Evolutionary conservation across 768 basidiomycete species (phyloP), one percentile per base, ranked within the genome.

Genomic region (Hericium erinaceus): DNA sequence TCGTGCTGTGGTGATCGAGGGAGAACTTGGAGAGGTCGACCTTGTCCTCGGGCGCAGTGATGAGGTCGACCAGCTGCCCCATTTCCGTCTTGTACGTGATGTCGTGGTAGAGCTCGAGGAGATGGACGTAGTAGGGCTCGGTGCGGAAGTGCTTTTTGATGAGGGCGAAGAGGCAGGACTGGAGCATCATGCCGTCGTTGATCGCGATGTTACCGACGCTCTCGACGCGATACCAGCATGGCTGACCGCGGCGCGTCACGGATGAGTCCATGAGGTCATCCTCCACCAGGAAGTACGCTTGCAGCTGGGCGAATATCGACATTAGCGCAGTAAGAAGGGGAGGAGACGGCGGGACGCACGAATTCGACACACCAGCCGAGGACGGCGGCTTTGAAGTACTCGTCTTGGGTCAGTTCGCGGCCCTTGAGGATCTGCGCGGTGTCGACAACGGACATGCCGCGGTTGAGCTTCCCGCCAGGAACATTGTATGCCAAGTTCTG

Each of bases 211-310:
- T 84, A 49, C 85, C 85, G 60, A 95, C 84, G 15, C 74, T 75
- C 57, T 78, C 76, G 41, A 82, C 69, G 51, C 75, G 80, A 75
- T 95, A 98, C 91, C 92, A 99, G 74, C 95, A 99, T 2, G 94
- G 89, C 71, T 97, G 95, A 4, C 88, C 86, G 10, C 95, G 87
- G 24, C 95, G 87, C 11, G 95, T 98, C 64, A 98, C 87, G 50
- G 89, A 92, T 18, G 80, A 70, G 68, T 99, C 95, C 97, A 99
- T 99, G 66, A 98, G 94, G 71, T 98, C 95, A 72, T 99, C 92
- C 4, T 92, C 81, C 57, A 97, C 92, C 57, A 98, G 83, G 85
- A 98, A 98, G 74, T 87, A 97, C 0, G 93, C 94, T 85, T 98
- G 95, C 8, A 99, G 82, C 92, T 95, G 65, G 7, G 37, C 22